Evolutionary conservation across 192 early-diverging fungal genomes (phyloP).

Genomic region (Funneliformis geosporum): DNA sequence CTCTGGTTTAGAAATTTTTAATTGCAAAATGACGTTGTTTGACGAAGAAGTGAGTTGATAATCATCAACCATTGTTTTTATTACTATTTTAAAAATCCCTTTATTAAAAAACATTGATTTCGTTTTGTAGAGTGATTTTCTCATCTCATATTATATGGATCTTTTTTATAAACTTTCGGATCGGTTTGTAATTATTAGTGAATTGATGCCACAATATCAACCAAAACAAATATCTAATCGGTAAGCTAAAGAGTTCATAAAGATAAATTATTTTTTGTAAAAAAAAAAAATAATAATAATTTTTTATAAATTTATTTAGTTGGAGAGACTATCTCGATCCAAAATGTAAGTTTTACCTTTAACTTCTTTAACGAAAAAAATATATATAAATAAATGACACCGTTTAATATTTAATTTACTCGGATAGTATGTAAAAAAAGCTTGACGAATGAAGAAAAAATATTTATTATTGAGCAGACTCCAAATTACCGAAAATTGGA

Average conservation of each 20-base stretch:
- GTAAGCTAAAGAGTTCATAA: too few species aligned
- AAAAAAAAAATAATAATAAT: background rate
- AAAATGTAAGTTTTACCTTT: background rate
- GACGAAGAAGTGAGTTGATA: too few species aligned
- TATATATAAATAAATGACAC: background rate
- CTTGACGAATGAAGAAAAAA: background rate
- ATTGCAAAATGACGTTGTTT: too few species aligned
- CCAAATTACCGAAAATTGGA: background rate
- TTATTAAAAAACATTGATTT: too few species aligned
- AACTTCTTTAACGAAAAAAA: too few species aligned
- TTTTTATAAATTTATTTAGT: background rate
- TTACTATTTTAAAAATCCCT: too few species aligned
- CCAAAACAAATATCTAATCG: background rate
- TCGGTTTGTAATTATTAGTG: background rate
- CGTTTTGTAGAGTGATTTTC: too few species aligned
- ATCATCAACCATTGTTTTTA: too few species aligned
- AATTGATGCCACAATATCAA: background rate
- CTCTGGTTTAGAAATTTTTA: too few species aligned
- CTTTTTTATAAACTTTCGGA: background rate
- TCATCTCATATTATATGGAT: too few species aligned
- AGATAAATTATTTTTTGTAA: too few species aligned
- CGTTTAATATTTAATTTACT: background rate
- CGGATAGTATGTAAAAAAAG: background rate
- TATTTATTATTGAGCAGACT: background rate
- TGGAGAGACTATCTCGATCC: background rate